phyloP scores from a whole-genome alignment of 257 asterid genomes.

The Orobanche coerulescens region DNA sequence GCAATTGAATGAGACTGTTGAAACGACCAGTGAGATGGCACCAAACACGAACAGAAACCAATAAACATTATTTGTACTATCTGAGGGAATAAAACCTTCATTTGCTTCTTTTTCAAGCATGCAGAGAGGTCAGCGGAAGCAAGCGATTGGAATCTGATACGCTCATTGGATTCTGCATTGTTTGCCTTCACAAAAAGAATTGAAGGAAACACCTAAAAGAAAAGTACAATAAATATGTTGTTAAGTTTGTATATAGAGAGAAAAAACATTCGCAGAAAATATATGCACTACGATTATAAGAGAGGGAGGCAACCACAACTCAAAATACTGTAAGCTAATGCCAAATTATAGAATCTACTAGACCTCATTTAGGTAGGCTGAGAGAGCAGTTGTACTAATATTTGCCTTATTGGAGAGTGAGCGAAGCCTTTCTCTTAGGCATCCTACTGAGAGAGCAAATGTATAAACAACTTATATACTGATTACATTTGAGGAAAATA shows the following conservation, averaged over 20 bases:
- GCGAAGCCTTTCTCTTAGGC: conserved; percentile 81
- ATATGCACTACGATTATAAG: neutral
- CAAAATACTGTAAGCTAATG: neutral
- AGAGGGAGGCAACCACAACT: neutral
- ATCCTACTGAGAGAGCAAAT: conserved; percentile 42
- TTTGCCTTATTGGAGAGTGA: conserved; percentile 56
- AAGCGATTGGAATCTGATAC: conserved; percentile 58
- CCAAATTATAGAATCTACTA: neutral
- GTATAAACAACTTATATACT: neutral
- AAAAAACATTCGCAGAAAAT: neutral
- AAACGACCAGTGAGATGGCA: conserved; percentile 45
- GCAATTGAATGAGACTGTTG: conserved; percentile 52
- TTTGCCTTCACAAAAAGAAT: conserved; percentile 88
- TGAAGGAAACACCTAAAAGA: conserved; percentile 66
- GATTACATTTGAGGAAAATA: too few species aligned
- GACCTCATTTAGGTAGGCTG: conserved; percentile 89
- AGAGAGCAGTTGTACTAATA: conserved; percentile 61
- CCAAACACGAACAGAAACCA: conserved; percentile 47
- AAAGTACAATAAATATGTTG: conserved; percentile 10
- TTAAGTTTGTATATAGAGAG: conserved; percentile 16
- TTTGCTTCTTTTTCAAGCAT: conserved; percentile 59
- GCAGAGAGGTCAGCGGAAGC: conserved; percentile 63
- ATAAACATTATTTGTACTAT: conserved; percentile 56
- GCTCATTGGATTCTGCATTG: conserved; percentile 64
- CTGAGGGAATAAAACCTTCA: conserved; percentile 87